Base-by-base conservation (phyloP, 495 filamentous ascomycete species). In the Talaromyces ruber region DNA sequence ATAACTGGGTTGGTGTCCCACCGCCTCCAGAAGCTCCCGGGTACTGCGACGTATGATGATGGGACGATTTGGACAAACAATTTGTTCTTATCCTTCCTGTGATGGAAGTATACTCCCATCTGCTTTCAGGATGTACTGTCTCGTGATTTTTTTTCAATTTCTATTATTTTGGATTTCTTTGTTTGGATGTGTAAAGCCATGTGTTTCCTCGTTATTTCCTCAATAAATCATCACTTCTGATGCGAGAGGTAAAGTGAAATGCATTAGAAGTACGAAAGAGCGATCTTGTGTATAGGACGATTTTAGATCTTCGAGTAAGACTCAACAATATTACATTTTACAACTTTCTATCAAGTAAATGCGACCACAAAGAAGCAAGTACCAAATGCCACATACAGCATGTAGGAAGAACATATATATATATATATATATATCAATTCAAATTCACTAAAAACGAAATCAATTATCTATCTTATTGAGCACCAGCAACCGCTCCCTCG, bases 1-100 rank as follows among this genome's bases (percentile, higher is more conserved):
- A 84, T 70, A 92, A 88, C 72, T 98, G 94, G 94, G 67, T 66
- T 21, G 62, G 61, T 12, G 68, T 68, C 55, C 77, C 78, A 6
- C 25, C 59, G 12, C 16, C 59, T 12, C 59, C 59, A 21, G 37
- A 37, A 22, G 51, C 69, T 59, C 84, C 83, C 2, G 83, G 84
- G 45, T 86, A 88, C 69, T 88, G 86, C 66, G 83, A 87, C 70
- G 69, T 71, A 53, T 70, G 68, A 56, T 73, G n/a, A n/a, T 16
- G 43, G 30, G 61, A 45, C 58, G 29, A 59, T 37, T 21, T 34
- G 26, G 7, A 18, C 39, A 43, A 18, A 6, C 6, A 12, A 43
- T n/a, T n/a, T 24, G 50, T 16, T 22, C n/a, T 16, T 18, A 21
- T 16, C 8, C 51, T 4, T 54, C 5, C n/a, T 5, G 8, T 45